These are phyloP conservation scores for Capsicum rhomboideum DNA, from an alignment of 257 asterid genomes.

Conservation along the genomic window DNA sequence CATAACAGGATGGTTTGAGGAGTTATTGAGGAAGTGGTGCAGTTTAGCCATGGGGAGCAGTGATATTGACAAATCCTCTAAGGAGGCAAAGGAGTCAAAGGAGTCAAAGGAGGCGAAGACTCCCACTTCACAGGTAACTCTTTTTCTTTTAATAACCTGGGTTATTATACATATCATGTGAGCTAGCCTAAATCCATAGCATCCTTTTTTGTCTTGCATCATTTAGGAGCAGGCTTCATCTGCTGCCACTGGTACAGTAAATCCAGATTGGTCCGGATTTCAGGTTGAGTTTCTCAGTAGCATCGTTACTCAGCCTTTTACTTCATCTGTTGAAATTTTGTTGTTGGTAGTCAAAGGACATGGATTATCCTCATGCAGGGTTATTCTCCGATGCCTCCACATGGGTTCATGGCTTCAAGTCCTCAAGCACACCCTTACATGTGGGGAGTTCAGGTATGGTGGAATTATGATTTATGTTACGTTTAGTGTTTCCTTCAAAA, in stretches of 20 bases:
- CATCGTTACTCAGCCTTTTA: constrained; percentile 3
- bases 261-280: constrained; percentile 88
- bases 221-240: constrained; percentile 67
- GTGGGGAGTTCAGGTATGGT: constrained; percentile 96
- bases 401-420: constrained; percentile 71
- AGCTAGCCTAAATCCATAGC: neutral
- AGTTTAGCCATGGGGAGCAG: constrained; percentile 60
- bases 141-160: neutral
- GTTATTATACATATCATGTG: neutral
- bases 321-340: constrained; percentile 2
- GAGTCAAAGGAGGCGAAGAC: constrained; percentile 73
- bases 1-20: constrained; percentile 35
- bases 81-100: constrained; percentile 75
- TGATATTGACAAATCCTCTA: constrained; percentile 72
- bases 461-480: neutral
- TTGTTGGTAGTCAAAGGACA: constrained; percentile 7
- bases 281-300: constrained; percentile 50
- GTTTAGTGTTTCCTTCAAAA: neutral
- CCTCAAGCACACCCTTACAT: constrained; percentile 92
- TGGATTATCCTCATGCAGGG: constrained; percentile 44
- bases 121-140: constrained; percentile 54
- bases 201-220: neutral
- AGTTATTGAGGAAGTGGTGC: constrained; percentile 20
- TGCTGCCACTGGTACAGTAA: constrained; percentile 45
- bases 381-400: constrained; percentile 85